Base-by-base conservation (phyloP, 2,329 filamentous ascomycete genomes). In the Fonsecaea monophora region DNA sequence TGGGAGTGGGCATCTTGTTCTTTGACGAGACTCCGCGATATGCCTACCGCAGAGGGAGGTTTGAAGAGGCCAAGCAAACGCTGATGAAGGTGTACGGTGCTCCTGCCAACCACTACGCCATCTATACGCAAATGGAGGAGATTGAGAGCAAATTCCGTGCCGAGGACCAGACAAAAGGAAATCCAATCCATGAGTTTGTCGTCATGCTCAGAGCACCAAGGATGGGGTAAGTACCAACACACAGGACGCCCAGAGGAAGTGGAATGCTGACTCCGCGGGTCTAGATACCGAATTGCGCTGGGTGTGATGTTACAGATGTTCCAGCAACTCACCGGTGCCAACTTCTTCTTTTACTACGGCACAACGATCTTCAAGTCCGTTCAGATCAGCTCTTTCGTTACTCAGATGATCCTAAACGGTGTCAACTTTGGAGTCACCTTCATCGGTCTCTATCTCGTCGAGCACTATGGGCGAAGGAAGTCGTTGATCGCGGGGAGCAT, bases 391-490 rank as follows among this genome's bases (percentile, higher is more conserved):
- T 66, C 65, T 37, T 72, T 68, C 73, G 80, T 87, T 65, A 89
- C 86, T 0, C 87, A 90, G 74, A 86, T 92, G 75, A 91, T 92
- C 66, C 82, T 90, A 9, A 83, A 83, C 18, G 86, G 84, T 5
- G 87, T 92, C 70, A 92, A 92, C 72, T 88, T 92, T 10, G 83
- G 80, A 59, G 85, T 58, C n/a, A 71, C 70, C 30, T 87, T 91
- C 69, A 83, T 84, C 40, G 89, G 89, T 35, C 81, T 92, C 4
- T 92, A 87, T 70, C 82, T 91, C 25, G 88, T 92, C 0, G 88
- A 91, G 74, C 84, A 84, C 68, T 89, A 84, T 65, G 89, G 89
- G 38, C 86, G 90, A n/a, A 86, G 90, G 54, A 85, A 85, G 76
- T 89, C 88, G 2, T 81, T 92, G 1, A 85, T 91, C 69, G 74